Conservation (phyloP, 495 filamentous ascomycete species). For the Aspergillus sclerotioniger region DNA sequence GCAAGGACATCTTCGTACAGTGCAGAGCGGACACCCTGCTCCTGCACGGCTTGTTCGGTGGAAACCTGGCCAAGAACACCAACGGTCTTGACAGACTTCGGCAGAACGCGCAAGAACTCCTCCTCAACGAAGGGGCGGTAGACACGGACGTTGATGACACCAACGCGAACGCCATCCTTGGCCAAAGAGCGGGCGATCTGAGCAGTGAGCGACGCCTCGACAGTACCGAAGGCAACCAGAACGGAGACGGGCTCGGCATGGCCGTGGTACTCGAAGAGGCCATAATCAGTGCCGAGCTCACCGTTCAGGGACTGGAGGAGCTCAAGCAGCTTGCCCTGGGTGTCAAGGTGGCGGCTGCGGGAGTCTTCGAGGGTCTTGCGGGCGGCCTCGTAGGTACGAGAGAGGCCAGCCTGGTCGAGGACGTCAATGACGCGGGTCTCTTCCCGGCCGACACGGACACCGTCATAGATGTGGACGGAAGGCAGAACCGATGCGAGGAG, state of each 20-base stretch:
- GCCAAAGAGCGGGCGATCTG: conserved; percentile 76
- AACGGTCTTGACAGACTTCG: conserved; percentile 68
- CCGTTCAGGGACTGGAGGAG: conserved; percentile 81
- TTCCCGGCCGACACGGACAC: conserved; percentile 80
- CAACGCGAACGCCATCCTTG: conserved; percentile 69
- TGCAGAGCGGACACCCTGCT: conserved; percentile 71
- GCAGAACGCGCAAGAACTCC: conserved; percentile 79
- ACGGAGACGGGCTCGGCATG: conserved; percentile 73
- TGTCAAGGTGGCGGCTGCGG: conserved; percentile 68
- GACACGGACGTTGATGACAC: conserved; percentile 85
- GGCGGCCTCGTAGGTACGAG: conserved; percentile 67
- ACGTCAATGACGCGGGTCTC: conserved; percentile 83
- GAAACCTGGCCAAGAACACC: conserved; percentile 65
- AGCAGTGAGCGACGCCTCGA: conserved; percentile 79
- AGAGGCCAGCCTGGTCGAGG: conserved; percentile 68
- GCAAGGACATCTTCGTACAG: conserved; percentile 88
- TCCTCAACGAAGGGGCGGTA: conserved; percentile 95
- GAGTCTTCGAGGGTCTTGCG: conserved; percentile 55
- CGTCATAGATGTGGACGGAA: conserved; percentile 89
- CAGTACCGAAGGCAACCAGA: conserved; percentile 86
- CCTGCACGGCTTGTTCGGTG: conserved; percentile 54
- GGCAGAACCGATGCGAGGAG: conserved; percentile 76
- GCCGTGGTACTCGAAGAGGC: conserved; percentile 92
- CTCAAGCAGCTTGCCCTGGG: conserved; percentile 69
- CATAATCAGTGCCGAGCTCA: conserved; percentile 90